Base-by-base conservation (phyloP, 805 yeast species). In the Priceomyces castillae region DNA sequence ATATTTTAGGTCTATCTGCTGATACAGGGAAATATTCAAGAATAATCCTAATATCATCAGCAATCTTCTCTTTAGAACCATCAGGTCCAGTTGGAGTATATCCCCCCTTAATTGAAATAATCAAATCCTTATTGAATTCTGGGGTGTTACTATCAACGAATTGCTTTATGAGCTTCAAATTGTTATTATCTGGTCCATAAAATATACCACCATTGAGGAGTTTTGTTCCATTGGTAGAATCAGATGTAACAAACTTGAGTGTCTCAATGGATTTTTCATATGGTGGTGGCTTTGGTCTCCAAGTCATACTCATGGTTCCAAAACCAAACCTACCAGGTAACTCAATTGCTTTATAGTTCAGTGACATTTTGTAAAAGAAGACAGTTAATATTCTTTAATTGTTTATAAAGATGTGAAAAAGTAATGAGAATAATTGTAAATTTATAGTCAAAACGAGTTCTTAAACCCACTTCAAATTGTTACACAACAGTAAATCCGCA, bases 261-360 rank as follows among this genome's bases (percentile, higher is more conserved):
- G 78, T 64, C 9, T 65, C 77, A 46, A 80, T 69, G 2, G 86
- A 81, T 41, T 71, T 67, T 15, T 74, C 80, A 40, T 72, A 60
- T 6, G 84, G 74, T 26, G 76, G 61, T 26, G 87, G 88, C 0
- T 54, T 59, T 0, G 82, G 77, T 31, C 74, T 72, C 87, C 86
- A 80, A 1, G 96, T 86, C 59, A 86, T 71, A 43, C 84, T 78
- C 96, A 90, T 87, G 49, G 88, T 73, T 36, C 97, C 96, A 51
- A 77, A 80, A 35, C 96, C 96, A 43, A 68, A 66, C 26, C 52
- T 52, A 26, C 69, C 70, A 9, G 48, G 40, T 11, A 51, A 39
- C 17, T 39, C 34, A 37, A 53, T n/a, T 28, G 12, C 7, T n/a
- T 28, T 28, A 28, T 28, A 28, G 10, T 6, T 10, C 5, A 5